Percentiles rank a stretch among this genome's conserved stretches.
Evolutionary conservation across 345 rosid genomes (phyloP).

Genomic region (Viola odorata): DNA sequence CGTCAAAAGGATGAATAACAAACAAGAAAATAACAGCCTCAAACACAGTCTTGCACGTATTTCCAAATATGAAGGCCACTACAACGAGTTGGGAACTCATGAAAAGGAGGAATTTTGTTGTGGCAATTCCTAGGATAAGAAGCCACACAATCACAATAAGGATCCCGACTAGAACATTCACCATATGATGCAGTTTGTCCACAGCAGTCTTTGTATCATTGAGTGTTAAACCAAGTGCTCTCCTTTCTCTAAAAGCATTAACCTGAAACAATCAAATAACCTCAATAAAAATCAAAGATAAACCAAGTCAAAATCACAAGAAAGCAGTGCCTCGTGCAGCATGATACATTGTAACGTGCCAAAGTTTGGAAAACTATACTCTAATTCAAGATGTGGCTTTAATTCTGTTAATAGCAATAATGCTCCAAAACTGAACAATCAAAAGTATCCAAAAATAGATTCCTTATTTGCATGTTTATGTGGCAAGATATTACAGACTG

Average conservation of each 20-base stretch:
- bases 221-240: slow-evolving; percentile 26
- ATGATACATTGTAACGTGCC: background rate
- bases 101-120: slow-evolving; percentile 21
- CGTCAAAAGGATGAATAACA: slow-evolving; percentile 27
- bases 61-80: slow-evolving; percentile 26
- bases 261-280: slow-evolving; percentile 18
- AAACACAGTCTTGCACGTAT: slow-evolving; percentile 25
- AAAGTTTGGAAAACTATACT: too few relatives aligned
- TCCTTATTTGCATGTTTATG: background rate
- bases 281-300: background rate
- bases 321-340: background rate
- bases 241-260: slow-evolving; percentile 28
- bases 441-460: background rate
- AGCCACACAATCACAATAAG: slow-evolving; percentile 24
- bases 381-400: background rate
- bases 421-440: background rate
- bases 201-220: slow-evolving; percentile 33
- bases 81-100: slow-evolving; percentile 27
- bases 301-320: background rate
- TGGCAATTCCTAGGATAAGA: slow-evolving; percentile 30
- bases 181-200: slow-evolving; percentile 23
- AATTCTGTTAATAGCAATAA: background rate
- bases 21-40: slow-evolving; percentile 28
- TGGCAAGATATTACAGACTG: too few relatives aligned
- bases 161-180: slow-evolving; percentile 21